These are phyloP conservation scores for Ceratocystis colombiana DNA, from an alignment of 2,329 filamentous ascomycete species.

Conservation along the genomic window DNA sequence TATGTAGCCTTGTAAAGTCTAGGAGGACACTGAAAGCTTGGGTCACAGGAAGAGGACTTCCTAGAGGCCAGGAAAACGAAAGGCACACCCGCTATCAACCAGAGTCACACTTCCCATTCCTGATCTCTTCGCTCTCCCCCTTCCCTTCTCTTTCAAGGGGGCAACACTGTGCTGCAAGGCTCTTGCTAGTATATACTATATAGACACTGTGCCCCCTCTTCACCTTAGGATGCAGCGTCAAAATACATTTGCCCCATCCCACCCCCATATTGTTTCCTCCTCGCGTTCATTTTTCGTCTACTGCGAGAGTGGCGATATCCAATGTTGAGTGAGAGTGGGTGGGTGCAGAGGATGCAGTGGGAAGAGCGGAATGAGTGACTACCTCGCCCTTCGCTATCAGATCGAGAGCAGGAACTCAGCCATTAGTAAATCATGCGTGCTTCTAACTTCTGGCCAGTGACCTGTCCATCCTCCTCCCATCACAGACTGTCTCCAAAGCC, in stretches of 20 bases:
- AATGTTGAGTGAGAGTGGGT: neutral
- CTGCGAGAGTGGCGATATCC: neutral
- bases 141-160: neutral
- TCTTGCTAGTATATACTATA: neutral
- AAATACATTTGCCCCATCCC: conserved; percentile 6
- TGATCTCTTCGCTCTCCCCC: neutral
- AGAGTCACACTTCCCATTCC: neutral
- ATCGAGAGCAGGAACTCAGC: neutral
- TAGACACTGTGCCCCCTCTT: neutral
- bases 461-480: neutral
- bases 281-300: neutral
- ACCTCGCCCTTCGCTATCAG: conserved; percentile 2
- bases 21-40: neutral
- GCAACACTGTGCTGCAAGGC: neutral
- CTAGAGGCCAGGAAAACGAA: neutral
- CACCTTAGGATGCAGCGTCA: neutral
- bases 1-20: neutral
- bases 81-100: neutral
- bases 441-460: neutral
- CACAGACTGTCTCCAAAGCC: neutral
- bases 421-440: neutral
- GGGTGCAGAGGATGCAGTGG: neutral
- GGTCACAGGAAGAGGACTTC: neutral
- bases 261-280: too few species aligned
- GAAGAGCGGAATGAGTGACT: conserved; percentile 1